A percentile compares a stretch with the other conserved stretches of the same genome.
Evolutionary conservation across 768 basidiomycete genomes (phyloP).

Genomic region (Lactarius evosmus): DNA sequence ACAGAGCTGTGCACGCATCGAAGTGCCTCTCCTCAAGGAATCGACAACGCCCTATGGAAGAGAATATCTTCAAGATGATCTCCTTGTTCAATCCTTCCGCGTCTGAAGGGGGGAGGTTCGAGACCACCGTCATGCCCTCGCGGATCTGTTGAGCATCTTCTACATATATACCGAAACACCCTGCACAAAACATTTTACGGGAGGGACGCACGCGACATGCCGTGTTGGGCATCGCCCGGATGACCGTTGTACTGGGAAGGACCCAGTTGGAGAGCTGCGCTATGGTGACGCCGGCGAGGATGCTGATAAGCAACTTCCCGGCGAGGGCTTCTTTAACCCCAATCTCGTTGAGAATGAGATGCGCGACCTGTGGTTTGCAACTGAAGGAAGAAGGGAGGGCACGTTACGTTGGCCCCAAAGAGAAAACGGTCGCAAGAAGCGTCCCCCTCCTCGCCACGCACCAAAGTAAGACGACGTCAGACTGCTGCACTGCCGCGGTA

Average conservation of each 20-base stretch:
- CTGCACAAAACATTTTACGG: not conserved
- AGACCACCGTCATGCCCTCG: slow-evolving; percentile 97
- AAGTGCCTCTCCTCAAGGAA: slow-evolving; percentile 99
- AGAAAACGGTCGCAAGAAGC: not conserved
- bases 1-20: slow-evolving; percentile 95
- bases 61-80: slow-evolving; percentile 91
- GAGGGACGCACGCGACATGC: slow-evolving; percentile 75
- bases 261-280: slow-evolving; percentile 75
- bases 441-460: slow-evolving; percentile 37
- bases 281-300: slow-evolving; percentile 95
- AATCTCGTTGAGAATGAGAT: slow-evolving; percentile 62
- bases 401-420: not conserved
- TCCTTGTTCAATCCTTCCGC: slow-evolving; percentile 57
- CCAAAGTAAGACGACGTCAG: slow-evolving; percentile 90
- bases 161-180: not conserved
- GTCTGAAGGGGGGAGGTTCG: slow-evolving; percentile 56
- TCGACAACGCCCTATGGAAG: slow-evolving; percentile 91
- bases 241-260: slow-evolving; percentile 70
- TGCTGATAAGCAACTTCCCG: slow-evolving; percentile 92
- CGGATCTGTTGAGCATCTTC: slow-evolving; percentile 65
- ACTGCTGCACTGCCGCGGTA: slow-evolving; percentile 60
- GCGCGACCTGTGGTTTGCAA: slow-evolving; percentile 91
- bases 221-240: slow-evolving; percentile 98
- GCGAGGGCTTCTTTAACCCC: slow-evolving; percentile 83
- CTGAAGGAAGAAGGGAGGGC: slow-evolving; percentile 40